phyloP scores from a whole-genome alignment of 2,329 filamentous ascomycete genomes.

The Fusarium globosum region DNA sequence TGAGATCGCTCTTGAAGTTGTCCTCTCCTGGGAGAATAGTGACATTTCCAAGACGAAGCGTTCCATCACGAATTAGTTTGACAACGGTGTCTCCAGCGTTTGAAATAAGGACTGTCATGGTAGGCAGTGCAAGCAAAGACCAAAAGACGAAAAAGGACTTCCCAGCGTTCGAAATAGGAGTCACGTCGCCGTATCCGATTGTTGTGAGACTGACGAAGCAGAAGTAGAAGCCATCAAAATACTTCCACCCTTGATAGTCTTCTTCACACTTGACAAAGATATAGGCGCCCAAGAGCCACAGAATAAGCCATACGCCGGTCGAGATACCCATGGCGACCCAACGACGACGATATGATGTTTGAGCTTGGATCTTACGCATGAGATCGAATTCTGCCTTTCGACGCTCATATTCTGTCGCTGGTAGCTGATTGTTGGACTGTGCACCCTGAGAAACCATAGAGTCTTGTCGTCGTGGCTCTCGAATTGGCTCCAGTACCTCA shows the following conservation, averaged over 20 bases:
- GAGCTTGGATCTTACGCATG: constrained; percentile 82
- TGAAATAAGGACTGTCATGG: constrained; percentile 86
- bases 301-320: constrained; percentile 71
- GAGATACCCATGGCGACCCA: constrained; percentile 81
- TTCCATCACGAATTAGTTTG: constrained; percentile 65
- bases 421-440: constrained; percentile 20
- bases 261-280: constrained; percentile 72
- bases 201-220: constrained; percentile 85
- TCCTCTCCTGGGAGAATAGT: constrained; percentile 70
- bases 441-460: constrained; percentile 6
- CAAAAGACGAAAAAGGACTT: constrained; percentile 94
- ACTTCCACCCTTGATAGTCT: constrained; percentile 71
- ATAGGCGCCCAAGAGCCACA: constrained; percentile 85
- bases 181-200: constrained; percentile 86
- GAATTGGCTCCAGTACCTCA: constrained; percentile 62
- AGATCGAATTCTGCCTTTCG: constrained; percentile 78
- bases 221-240: constrained; percentile 88
- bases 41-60: constrained; percentile 66
- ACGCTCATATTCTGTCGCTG: constrained; percentile 63
- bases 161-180: constrained; percentile 80
- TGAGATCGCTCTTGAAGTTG: constrained; percentile 59
- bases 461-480: constrained; percentile 16
- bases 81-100: constrained; percentile 89
- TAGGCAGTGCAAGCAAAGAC: constrained; percentile 86
- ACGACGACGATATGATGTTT: constrained; percentile 72